Base-by-base conservation (phyloP, 768 basidiomycete genomes). In the Neoboletus brunneissimus region DNA sequence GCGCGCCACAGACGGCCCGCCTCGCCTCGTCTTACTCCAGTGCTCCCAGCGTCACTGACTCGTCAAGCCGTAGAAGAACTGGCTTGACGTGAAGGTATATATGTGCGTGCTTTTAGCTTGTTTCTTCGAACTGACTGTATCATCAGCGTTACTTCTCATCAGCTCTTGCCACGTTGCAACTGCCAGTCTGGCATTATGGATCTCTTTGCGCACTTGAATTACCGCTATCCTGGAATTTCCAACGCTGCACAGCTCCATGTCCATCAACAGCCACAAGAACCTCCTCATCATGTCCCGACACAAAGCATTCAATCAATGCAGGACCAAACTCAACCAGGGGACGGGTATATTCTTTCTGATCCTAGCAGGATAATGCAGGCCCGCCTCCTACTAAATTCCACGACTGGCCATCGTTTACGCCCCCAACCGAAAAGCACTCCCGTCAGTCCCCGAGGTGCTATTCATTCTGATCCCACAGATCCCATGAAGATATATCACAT, bases 11-110 rank as follows among this genome's bases (percentile, higher is more conserved):
- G 27, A 55, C 55, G 32, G 37, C 49, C 25, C 12, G 44, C 46
- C 29, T 48, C 41, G 41, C 22, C 43, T 34, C 42, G 32, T 20
- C 18, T 18, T 41, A 22, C 48, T 52, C 46, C 51, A 43, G 31
- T n/a, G 5, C 16, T 34, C 42, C 34, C 54, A 22, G 38, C 46
- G 47, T 38, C 41, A 23, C 25, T 49, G 42, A 51, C 42, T 32
- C 35, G 41, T 25, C 31, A 27, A 35, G 31, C 13, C 16, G 48
- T 34, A 38, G 23, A 53, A 41, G 20, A 51, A 5, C 31, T 15
- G 42, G 32, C 29, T 42, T 55, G 48, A 37, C 48, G 32, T 41
- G 15, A 50, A 59, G 62, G 67, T 67, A 64, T 58, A 49, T 61
- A 60, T 63, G 38, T 64, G 54, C 58, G 40, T 23, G 1, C n/a